phyloP scores from a whole-genome alignment of 495 filamentous ascomycete species.

The Aspergillus ellipticus region DNA sequence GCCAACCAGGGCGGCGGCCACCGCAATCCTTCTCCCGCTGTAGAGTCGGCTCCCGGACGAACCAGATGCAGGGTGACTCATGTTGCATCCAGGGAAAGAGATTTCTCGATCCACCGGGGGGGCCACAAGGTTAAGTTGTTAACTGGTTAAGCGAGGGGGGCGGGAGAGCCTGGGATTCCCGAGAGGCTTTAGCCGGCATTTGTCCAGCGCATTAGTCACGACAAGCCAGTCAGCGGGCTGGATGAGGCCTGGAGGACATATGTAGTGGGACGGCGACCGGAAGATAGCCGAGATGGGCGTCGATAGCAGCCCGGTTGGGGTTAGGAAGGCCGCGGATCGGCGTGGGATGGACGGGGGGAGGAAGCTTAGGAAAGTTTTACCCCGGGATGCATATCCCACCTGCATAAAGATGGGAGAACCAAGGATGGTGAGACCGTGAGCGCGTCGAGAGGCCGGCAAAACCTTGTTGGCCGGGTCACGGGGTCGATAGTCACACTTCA shows the following conservation, averaged over 20 bases:
- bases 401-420: no score
- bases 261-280: neutral
- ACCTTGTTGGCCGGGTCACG: no score
- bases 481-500: no score
- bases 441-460: no score
- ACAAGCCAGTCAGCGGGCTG: neutral
- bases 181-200: constrained; percentile 1
- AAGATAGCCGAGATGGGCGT: neutral
- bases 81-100: neutral
- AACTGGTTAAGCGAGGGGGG: neutral
- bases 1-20: no score
- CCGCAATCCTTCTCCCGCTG: neutral
- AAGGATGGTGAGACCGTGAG: no score
- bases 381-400: neutral
- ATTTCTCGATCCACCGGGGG: neutral
- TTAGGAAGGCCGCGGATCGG: neutral
- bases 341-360: neutral
- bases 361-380: neutral
- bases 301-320: neutral
- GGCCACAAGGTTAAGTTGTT: constrained; percentile 2
- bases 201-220: neutral
- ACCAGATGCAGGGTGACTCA: neutral
- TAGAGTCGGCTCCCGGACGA: neutral
- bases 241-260: neutral
- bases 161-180: neutral